Evolutionary conservation across 1,284 basidiomycete genomes (phyloP).

Genomic region (Phellopilus nigrolimitatus): DNA sequence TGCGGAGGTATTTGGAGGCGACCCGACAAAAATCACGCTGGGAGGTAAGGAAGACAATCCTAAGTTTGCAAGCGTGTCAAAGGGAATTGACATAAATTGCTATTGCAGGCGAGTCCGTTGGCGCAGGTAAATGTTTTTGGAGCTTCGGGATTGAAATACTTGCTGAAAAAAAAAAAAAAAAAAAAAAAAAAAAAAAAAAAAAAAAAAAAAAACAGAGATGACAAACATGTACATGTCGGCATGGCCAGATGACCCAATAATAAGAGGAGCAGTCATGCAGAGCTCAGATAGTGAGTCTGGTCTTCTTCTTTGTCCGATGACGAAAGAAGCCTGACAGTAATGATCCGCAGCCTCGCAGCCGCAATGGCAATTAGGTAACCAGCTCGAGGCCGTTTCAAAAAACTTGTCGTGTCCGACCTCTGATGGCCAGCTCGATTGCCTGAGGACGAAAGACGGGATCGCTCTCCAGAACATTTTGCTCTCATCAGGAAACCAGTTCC

Average conservation of each 20-base stretch:
- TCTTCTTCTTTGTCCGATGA: not conserved
- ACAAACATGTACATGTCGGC: slow-evolving; percentile 41
- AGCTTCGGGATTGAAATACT: not conserved
- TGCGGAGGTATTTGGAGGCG: slow-evolving; percentile 37
- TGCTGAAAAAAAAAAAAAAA: not conserved
- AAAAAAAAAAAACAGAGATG: slow-evolving; percentile 31
- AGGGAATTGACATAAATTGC: not conserved
- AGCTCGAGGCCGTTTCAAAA: slow-evolving; percentile 33
- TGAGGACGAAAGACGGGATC: slow-evolving; percentile 32
- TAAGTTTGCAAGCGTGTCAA: not conserved
- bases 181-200: not conserved
- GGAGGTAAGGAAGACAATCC: slow-evolving; percentile 26
- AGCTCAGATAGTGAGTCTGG: slow-evolving; percentile 36
- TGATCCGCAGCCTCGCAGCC: slow-evolving; percentile 35
- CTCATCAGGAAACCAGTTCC: slow-evolving; percentile 36
- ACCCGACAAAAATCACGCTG: slow-evolving; percentile 38
- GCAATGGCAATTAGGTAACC: slow-evolving; percentile 38
- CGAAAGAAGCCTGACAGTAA: not conserved
- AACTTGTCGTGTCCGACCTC: slow-evolving; percentile 35
- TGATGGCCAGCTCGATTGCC: slow-evolving; percentile 34
- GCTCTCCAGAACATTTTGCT: slow-evolving; percentile 32
- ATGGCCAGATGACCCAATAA: slow-evolving; percentile 33
- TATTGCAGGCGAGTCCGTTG: slow-evolving; percentile 35
- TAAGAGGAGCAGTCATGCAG: slow-evolving; percentile 39
- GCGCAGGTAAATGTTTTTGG: slow-evolving; percentile 30